Evolutionary conservation across 768 basidiomycete genomes (phyloP).

Genomic region (Podaxis pistillaris): DNA sequence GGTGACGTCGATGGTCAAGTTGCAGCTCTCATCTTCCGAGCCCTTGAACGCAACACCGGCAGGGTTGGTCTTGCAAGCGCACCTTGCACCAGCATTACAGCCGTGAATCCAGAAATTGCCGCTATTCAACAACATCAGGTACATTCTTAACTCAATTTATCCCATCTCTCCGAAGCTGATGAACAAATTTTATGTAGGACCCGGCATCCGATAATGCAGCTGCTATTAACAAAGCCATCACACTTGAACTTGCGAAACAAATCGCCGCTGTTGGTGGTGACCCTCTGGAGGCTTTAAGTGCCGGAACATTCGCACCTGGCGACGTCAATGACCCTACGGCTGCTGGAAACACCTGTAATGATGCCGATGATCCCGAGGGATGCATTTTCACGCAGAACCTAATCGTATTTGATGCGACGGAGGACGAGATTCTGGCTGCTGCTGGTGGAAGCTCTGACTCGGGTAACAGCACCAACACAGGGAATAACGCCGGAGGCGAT

Average conservation of each 20-base stretch:
- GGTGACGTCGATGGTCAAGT: constrained; percentile 55
- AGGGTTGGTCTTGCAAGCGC: constrained; percentile 44
- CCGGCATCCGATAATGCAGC: constrained; percentile 59
- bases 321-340: constrained; percentile 48
- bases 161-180: neutral
- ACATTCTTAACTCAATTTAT: neutral
- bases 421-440: constrained; percentile 55
- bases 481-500: neutral
- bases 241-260: constrained; percentile 60
- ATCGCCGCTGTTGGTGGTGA: constrained; percentile 64
- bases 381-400: constrained; percentile 68
- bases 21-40: constrained; percentile 59
- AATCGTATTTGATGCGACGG: constrained; percentile 53
- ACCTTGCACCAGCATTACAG: constrained; percentile 52
- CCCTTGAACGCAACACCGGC: constrained; percentile 66
- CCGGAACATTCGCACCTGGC: constrained; percentile 65
- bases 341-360: constrained; percentile 55
- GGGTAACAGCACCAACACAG: neutral
- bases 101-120: constrained; percentile 64
- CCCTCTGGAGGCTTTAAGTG: constrained; percentile 53
- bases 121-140: constrained; percentile 63
- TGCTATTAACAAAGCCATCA: constrained; percentile 61
- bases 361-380: constrained; percentile 48
- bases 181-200: constrained; percentile 36
- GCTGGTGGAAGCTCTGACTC: constrained; percentile 30